Evolutionary conservation across 306 rosid genomes (phyloP), one percentile per base, ranked within the genome.

Genomic region (Benincasa hispida): DNA sequence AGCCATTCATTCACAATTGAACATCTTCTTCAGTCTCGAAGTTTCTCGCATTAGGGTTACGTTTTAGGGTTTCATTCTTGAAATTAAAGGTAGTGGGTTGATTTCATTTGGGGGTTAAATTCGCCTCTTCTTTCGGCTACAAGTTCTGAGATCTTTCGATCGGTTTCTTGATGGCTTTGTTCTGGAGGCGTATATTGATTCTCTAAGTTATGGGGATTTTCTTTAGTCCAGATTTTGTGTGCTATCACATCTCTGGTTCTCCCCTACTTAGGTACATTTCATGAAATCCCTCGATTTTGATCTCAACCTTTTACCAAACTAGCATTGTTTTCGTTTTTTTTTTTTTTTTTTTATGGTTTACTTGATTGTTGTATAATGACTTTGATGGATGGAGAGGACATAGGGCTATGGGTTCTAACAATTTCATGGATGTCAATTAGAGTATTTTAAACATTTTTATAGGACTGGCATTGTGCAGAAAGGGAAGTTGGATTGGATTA

Each of bases 51-150:
- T 47, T 50, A 72, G 45, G 53, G 78, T 74, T 22, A 13, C 6
- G 50, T 15, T 17, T 15, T 50, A 50, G 21, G 55, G 9, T 50
- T 48, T 15, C n/a, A 15, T 48, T 48, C 0, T 48, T 48, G 54
- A 47, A 2, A 2, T 47, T 2, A 0, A 2, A 32, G 19, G 25
- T 17, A 45, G 3, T n/a, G 3, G 37, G 5, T 30, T 14, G 6
- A 27, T 10, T 56, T 27, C 11, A 19, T 8, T 30, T n/a, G n/a
- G n/a, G 19, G 27, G 3, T 41, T 58, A n/a, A 30, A 19, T 24
- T 21, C 41, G 96, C 93, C 92, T 87, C 87, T 77, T 62, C 91
- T 90, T 90, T 90, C 96, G 34, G 93, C 89, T 87, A 61, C 96
- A 85, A 88, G 91, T 74, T 63, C 51, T 79, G 84, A 88, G 96